These are phyloP conservation scores for Microdochium trichocladiopsis DNA, from an alignment of 2,329 filamentous ascomycete species.

Conservation along the genomic window DNA sequence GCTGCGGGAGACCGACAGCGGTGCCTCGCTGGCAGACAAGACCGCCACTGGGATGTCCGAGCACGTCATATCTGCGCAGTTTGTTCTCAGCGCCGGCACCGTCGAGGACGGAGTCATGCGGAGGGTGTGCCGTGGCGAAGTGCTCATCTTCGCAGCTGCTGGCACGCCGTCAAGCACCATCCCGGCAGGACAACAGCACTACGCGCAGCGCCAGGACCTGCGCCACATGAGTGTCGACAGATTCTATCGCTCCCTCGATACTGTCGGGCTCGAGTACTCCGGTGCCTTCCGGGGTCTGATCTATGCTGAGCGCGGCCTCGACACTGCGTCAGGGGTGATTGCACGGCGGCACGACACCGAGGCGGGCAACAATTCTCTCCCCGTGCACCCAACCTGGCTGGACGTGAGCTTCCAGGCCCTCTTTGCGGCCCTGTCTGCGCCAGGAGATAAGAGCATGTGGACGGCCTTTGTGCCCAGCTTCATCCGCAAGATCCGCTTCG, in stretches of 20 bases:
- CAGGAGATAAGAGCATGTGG: background rate
- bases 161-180: background rate
- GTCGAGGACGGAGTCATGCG: background rate
- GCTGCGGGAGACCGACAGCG: conserved; percentile 14
- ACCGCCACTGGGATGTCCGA: background rate
- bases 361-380: background rate
- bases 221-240: background rate
- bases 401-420: background rate
- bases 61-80: background rate
- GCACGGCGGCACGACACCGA: background rate
- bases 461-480: background rate
- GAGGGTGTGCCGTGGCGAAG: background rate
- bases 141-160: background rate
- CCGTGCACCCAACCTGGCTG: background rate
- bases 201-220: background rate
- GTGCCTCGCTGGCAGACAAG: conserved; percentile 3
- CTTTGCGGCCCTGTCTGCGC: background rate
- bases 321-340: background rate
- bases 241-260: background rate
- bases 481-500: background rate
- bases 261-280: background rate
- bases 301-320: background rate
- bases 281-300: background rate
- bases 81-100: background rate
- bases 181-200: background rate